phyloP scores from a whole-genome alignment of 1,284 basidiomycete genomes.

The Moesziomyces sp. region DNA sequence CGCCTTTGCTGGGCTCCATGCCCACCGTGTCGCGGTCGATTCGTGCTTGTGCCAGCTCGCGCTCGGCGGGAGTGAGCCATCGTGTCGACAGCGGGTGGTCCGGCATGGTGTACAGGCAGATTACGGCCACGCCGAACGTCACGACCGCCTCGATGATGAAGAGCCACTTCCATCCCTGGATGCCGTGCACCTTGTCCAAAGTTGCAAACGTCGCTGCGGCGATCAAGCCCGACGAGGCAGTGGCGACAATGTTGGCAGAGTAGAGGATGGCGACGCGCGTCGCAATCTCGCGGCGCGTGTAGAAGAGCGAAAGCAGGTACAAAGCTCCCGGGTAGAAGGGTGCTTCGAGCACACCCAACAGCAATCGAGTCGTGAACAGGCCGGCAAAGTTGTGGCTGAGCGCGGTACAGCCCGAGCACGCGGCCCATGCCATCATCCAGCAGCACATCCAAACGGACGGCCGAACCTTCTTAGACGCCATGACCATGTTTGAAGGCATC shows the following conservation, averaged over 20 bases:
- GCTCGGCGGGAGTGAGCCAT: slow-evolving; percentile 8
- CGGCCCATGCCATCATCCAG: too few relatives aligned
- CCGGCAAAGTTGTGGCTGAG: too few relatives aligned
- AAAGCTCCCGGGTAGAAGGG: too few relatives aligned
- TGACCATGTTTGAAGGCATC: too few relatives aligned
- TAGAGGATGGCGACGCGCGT: slow-evolving; percentile 18
- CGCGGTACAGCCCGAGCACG: too few relatives aligned
- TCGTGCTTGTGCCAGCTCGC: not conserved
- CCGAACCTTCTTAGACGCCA: too few relatives aligned
- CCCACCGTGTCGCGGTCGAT: slow-evolving; percentile 3
- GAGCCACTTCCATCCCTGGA: slow-evolving; percentile 46
- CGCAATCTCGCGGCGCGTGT: not conserved
- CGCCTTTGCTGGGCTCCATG: not conserved
- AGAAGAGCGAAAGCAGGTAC: too few relatives aligned
- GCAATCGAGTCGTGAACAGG: too few relatives aligned
- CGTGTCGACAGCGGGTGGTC: slow-evolving; percentile 7
- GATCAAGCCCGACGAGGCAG: slow-evolving; percentile 21
- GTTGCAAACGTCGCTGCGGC: slow-evolving; percentile 12
- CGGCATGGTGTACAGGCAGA: slow-evolving; percentile 16
- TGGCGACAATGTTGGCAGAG: slow-evolving; percentile 15
- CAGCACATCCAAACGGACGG: too few relatives aligned
- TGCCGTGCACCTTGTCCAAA: slow-evolving; percentile 10
- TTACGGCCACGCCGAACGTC: slow-evolving; percentile 13
- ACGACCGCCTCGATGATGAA: slow-evolving; percentile 46
- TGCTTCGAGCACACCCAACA: too few relatives aligned